Percentiles rank a stretch among this genome's conserved stretches.
phyloP scores from a whole-genome alignment of 257 asterid genomes.

The Leonotis leonurus region DNA sequence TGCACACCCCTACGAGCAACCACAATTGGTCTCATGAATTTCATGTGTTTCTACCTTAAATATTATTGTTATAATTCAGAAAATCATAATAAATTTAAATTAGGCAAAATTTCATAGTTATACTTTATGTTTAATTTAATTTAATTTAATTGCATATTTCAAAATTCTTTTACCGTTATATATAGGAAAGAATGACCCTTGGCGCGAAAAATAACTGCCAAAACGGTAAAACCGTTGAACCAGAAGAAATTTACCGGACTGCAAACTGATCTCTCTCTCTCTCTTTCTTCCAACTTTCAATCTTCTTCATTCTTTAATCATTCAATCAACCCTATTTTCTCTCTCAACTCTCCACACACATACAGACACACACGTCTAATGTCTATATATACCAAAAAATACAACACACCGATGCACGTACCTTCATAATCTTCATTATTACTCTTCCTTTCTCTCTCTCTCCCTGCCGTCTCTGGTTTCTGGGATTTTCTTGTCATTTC shows the following conservation, averaged over 20 bases:
- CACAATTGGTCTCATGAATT: too few species aligned
- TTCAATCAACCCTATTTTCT: constrained; percentile 8
- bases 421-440: too few species aligned
- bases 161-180: background rate
- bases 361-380: background rate
- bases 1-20: too few species aligned
- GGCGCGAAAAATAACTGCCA: constrained; percentile 26
- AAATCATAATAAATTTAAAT: too few species aligned
- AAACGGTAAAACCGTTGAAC: constrained; percentile 19
- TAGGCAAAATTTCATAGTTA: too few species aligned
- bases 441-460: background rate
- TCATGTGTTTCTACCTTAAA: too few species aligned
- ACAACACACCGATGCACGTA: constrained; percentile 14
- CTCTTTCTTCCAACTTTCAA: constrained; percentile 28
- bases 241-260: constrained; percentile 8
- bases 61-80: too few species aligned
- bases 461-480: constrained; percentile 35
- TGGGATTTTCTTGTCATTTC: constrained; percentile 18
- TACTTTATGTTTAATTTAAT: too few species aligned
- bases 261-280: background rate
- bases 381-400: background rate
- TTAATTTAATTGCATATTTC: too few species aligned
- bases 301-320: background rate
- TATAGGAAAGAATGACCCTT: constrained; percentile 12
- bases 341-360: background rate